Conservation (phyloP, 2,329 filamentous ascomycete species). For the Fusarium brachygibbosum region DNA sequence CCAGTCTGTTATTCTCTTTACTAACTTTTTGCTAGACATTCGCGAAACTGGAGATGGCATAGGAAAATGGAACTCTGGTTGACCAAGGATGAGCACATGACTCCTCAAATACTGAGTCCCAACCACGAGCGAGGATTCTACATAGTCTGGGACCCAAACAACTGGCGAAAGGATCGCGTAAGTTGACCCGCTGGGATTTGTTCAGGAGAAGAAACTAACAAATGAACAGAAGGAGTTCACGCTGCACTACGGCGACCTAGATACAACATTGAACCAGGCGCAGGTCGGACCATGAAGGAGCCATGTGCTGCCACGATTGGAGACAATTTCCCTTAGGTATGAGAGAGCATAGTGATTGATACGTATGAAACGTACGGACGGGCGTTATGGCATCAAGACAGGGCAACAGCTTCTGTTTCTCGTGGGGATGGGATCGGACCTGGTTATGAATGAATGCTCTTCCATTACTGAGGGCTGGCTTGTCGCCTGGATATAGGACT, state of each 20-base stretch:
- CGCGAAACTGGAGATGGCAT: slow-evolving; percentile 77
- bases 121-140: slow-evolving; percentile 75
- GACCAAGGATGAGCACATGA: slow-evolving; percentile 76
- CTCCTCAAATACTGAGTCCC: slow-evolving; percentile 69
- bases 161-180: slow-evolving; percentile 74
- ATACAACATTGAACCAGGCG: slow-evolving; percentile 60
- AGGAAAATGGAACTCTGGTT: slow-evolving; percentile 76
- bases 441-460: slow-evolving; percentile 51
- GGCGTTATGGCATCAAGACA: slow-evolving; percentile 53
- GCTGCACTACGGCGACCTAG: slow-evolving; percentile 72
- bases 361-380: slow-evolving; percentile 44
- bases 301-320: slow-evolving; percentile 9
- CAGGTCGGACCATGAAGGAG: slow-evolving; percentile 48
- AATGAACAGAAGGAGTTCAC: slow-evolving; percentile 68
- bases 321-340: slow-evolving; percentile 28
- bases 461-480: slow-evolving; percentile 47
- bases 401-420: slow-evolving; percentile 48
- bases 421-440: slow-evolving; percentile 51
- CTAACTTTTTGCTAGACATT: slow-evolving; percentile 62
- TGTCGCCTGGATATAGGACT: slow-evolving; percentile 46
- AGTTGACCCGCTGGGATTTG: slow-evolving; percentile 48
- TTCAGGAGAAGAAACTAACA: slow-evolving; percentile 32
- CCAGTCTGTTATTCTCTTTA: neutral
- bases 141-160: slow-evolving; percentile 73
- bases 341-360: slow-evolving; percentile 37